Base-by-base conservation (phyloP, 1,139 yeast species). In the Geotrichum cucujoidarum region DNA sequence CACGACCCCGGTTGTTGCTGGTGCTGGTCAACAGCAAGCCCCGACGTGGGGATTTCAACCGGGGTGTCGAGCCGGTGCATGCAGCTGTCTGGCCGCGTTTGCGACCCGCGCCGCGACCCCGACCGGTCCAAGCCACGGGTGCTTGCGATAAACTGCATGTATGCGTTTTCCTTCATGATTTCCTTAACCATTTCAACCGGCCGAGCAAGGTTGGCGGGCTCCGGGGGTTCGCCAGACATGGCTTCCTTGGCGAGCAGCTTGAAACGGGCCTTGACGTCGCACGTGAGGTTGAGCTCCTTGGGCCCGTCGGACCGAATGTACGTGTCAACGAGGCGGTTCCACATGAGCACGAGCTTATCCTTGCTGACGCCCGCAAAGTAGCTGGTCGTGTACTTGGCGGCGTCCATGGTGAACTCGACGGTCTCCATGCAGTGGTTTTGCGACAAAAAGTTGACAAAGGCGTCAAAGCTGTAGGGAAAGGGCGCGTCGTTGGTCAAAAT, bases 341-440 rank as follows among this genome's bases (percentile, higher is more conserved):
- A 66, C 29, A 59, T 36, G 24, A 25, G 32, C 35, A 41, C 21
- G 20, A 55, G 49, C 16, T 43, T 33, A 2, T 25, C 25, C 31
- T 27, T 41, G 39, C 29, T 20, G 50, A 50, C 18, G 39, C 32
- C 11, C 30, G 20, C 13, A 8, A 17, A 25, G 30, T 48, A 50
- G 27, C 20, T 25, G 4, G 36, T 32, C 2, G 48, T 14, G 50
- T 67, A 67, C 25, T 60, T 49, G 16, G 54, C 51, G 24, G 63
- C 64, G 43, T 63, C 67, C 45, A 62, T 49, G 2, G 62, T 55
- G 53, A 67, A 67, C 48, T 67, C 68, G 39, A 67, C 58, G 5
- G 63, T 59, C 53, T 67, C 71, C 31, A 56, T 55, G 40, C 70
- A 66, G 55, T 64, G 67, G 48, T 60, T 62, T 34, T 57, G 60